Evolutionary conservation across 2,329 filamentous ascomycete genomes (phyloP), one percentile per base, ranked within the genome.

Genomic region (Alternaria alternata): DNA sequence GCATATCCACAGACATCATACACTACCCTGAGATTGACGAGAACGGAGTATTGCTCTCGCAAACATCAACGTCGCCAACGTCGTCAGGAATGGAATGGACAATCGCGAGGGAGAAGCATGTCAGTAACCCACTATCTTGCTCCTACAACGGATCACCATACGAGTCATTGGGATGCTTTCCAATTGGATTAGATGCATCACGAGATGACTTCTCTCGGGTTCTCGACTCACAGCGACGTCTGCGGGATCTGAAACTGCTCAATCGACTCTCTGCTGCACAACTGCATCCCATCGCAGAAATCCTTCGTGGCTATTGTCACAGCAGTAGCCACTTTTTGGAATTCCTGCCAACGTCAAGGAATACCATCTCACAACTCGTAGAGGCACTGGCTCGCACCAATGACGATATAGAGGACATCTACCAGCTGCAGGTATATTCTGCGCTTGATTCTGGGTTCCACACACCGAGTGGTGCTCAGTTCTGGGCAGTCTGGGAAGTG

Each of bases 371-470:
- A 12, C 61, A 48, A 9, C 65, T 78, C 18, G 68, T 63, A 8
- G 66, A 74, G 8, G 61, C 61, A 7, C 61, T 78, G 7, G n/a
- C 47, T 2, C 58, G 58, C 2, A 61, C 66, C 3, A 71, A 64
- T 14, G 71, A 76, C 44, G 73, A 77, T 38, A 60, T 54, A 2
- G 70, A 76, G 32, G 72, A 75, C 48, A 59, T 58, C 5, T 70
- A 75, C 28, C 69, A 74, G 41, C 48, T 78, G 3, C 71, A 74
- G 39, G 73, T 77, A 14, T 77, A 70, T 42, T 59, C 61, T 52
- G 75, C 75, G 18, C 72, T 79, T n/a, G 75, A 78, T 54, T 79
- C 76, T n/a, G 76, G 76, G 0, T 78, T 78, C 26, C 75, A 75
- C 41, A 75, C 72, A 11, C 74, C 76, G 5, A 61, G 59, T 16